phyloP scores from a whole-genome alignment of 441 rosid species.

The Adansonia gregorii region DNA sequence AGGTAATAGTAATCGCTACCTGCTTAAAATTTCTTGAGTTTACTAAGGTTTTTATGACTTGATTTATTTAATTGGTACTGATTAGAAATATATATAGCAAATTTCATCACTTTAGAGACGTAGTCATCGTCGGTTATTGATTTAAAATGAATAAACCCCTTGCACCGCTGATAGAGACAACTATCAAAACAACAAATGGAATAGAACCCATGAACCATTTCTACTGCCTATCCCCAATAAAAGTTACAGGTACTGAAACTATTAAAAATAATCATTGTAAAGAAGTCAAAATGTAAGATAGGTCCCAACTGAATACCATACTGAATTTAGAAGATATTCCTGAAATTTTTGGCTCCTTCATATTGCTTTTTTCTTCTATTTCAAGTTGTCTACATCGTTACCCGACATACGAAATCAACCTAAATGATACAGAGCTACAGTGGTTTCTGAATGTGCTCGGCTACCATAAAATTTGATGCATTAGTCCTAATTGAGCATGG shows the following conservation, averaged over 20 bases:
- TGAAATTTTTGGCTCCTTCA: neutral
- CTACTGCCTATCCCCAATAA: neutral
- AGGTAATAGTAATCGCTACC: neutral
- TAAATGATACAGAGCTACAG: neutral
- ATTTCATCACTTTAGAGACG: neutral
- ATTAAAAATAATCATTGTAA: neutral
- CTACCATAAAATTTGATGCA: neutral
- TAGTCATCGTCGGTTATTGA: neutral
- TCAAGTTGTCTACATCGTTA: neutral
- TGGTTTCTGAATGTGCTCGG: neutral
- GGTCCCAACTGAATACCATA: neutral
- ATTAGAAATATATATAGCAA: neutral
- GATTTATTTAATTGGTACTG: neutral
- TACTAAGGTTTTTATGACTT: neutral
- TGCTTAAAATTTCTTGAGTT: neutral
- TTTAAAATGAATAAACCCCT: neutral
- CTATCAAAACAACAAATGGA: no score
- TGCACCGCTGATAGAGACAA: neutral
- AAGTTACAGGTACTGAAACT: neutral
- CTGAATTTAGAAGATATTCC: neutral
- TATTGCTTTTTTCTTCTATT: neutral
- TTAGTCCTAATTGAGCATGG: neutral
- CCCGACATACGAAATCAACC: neutral
- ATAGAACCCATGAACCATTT: neutral
- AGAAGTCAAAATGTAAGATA: neutral